A percentile compares a stretch with the other conserved stretches of the same genome.
Evolutionary conservation across 2,329 filamentous ascomycete species (phyloP).

Genomic region (Plenodomus lindquistii): DNA sequence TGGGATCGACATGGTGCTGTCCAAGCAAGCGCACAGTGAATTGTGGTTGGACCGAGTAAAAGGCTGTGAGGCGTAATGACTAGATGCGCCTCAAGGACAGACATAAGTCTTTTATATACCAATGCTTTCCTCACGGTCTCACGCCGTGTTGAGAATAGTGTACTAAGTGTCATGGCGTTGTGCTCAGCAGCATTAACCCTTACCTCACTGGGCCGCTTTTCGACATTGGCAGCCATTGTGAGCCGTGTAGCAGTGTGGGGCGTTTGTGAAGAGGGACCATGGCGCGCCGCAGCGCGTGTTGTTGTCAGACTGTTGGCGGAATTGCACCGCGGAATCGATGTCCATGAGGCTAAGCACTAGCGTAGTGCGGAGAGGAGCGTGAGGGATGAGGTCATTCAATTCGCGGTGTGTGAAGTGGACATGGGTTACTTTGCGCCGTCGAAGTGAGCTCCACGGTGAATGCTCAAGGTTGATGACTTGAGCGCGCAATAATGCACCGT

Average conservation of each 20-base stretch:
- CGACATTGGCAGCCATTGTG: not conserved
- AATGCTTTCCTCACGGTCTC: not conserved
- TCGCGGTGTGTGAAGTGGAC: not conserved
- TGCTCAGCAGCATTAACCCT: constrained; percentile 11
- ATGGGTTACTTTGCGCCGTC: not conserved
- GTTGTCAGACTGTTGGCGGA: constrained; percentile 13
- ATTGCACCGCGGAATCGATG: constrained; percentile 13
- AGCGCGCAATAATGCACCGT: not conserved
- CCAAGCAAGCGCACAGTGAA: not conserved
- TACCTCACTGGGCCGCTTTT: constrained; percentile 8
- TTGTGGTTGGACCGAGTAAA: not conserved
- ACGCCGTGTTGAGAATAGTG: not conserved
- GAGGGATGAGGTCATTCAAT: not conserved
- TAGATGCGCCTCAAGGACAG: not conserved
- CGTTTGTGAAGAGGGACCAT: not conserved
- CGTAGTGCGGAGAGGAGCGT: constrained; percentile 16
- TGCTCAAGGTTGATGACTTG: not conserved
- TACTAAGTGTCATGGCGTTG: constrained; percentile 1
- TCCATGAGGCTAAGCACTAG: constrained; percentile 6
- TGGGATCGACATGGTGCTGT: constrained; percentile 43
- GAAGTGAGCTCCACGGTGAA: not conserved
- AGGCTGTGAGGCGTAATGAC: constrained; percentile 1
- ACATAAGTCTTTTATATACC: constrained; percentile 12
- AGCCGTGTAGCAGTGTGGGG: constrained; percentile 6
- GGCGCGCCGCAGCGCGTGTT: not conserved